A percentile compares a stretch with the other conserved stretches of the same genome.
Evolutionary conservation across 768 basidiomycete species (phyloP).

Genomic region (Dacryopinax primogenitus): DNA sequence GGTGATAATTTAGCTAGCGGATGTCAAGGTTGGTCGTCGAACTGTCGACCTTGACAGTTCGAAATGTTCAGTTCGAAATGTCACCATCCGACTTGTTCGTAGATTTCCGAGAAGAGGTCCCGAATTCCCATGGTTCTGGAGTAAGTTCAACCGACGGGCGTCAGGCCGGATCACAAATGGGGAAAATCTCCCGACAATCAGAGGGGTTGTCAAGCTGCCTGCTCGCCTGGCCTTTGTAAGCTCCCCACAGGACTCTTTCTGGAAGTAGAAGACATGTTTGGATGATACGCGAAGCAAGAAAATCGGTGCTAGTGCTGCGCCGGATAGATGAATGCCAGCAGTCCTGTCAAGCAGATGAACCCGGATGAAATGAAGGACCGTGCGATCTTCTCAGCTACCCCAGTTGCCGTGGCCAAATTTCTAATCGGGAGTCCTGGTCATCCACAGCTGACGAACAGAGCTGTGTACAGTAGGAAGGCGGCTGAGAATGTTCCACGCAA

Average conservation of each 20-base stretch:
- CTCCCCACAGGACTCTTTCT: neutral
- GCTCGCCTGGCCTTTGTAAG: no score
- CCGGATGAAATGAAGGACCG: neutral
- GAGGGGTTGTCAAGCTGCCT: no score
- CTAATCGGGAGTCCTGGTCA: no score
- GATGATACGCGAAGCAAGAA: neutral
- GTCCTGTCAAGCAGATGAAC: neutral
- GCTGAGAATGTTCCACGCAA: neutral
- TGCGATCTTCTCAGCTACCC: neutral
- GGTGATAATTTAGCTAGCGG: neutral
- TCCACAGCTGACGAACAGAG: no score
- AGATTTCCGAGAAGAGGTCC: neutral
- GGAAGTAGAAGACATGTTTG: neutral
- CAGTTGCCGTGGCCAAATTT: neutral
- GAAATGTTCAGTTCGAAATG: no score
- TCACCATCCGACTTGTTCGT: no score
- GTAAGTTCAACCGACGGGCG: neutral
- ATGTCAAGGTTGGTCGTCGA: neutral
- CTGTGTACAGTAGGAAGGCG: no score
- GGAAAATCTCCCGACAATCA: no score
- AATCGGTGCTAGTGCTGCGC: neutral
- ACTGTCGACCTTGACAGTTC: no score
- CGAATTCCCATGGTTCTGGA: neutral
- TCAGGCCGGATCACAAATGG: neutral
- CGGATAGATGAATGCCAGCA: neutral